Conservation (phyloP, 805 yeast species). For the Diddensiella transvaalensis region DNA sequence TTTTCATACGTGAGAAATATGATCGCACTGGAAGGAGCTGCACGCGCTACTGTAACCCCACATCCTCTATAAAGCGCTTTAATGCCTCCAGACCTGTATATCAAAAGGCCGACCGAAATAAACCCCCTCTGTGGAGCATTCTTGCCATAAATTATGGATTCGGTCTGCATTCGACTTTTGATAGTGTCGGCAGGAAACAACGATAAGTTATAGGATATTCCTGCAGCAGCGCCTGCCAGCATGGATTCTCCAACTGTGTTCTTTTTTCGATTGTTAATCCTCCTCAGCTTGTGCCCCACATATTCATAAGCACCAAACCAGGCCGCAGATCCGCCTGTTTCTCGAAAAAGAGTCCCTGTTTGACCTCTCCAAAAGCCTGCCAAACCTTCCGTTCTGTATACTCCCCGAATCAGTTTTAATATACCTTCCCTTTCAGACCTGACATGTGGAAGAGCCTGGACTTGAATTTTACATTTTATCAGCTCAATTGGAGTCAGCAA, state of each 20-base stretch:
- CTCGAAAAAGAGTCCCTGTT: constrained; percentile 73
- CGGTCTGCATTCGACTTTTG: constrained; percentile 80
- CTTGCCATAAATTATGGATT: constrained; percentile 33
- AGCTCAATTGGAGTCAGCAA: constrained; percentile 90
- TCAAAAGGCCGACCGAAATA: constrained; percentile 37
- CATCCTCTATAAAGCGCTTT: constrained; percentile 77
- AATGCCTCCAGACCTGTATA: constrained; percentile 56
- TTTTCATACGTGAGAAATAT: constrained; percentile 77
- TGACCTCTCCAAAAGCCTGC: constrained; percentile 86
- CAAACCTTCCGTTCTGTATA: constrained; percentile 53
- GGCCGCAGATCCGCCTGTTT: constrained; percentile 83
- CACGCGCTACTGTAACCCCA: constrained; percentile 74
- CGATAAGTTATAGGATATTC: constrained; percentile 72
- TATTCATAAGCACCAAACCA: constrained; percentile 92
- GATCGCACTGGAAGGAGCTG: constrained; percentile 86
- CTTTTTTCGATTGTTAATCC: constrained; percentile 10
- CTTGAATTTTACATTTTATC: constrained; percentile 84
- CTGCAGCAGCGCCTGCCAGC: constrained; percentile 82
- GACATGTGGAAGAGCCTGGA: constrained; percentile 39
- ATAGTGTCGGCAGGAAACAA: constrained; percentile 89
- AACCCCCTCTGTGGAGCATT: constrained; percentile 30
- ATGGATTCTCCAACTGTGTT: constrained; percentile 50
- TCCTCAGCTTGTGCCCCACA: constrained; percentile 26
- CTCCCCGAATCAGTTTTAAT: constrained; percentile 39
- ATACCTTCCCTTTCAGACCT: constrained; percentile 11